Evolutionary conservation across 2,329 filamentous ascomycete species (phyloP).

Genomic region (Aureobasidium sp.): DNA sequence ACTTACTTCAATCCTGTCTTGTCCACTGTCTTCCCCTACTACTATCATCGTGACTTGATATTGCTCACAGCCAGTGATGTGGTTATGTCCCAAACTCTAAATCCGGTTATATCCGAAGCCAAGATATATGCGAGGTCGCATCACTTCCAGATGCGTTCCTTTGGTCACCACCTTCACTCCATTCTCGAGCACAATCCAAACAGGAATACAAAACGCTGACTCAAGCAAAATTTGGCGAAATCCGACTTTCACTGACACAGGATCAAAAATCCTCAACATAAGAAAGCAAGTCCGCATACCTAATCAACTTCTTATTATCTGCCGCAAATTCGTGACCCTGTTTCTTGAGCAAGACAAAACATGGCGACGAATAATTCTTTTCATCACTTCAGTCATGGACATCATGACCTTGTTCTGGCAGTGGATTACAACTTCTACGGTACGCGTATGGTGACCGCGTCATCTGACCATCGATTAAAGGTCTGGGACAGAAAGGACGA

Average conservation of each 20-base stretch:
- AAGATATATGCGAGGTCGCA: slow-evolving; percentile 1
- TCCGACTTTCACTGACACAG: no score
- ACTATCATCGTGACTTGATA: not conserved
- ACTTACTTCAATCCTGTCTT: not conserved
- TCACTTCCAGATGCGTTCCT: not conserved
- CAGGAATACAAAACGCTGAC: not conserved
- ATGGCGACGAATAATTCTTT: slow-evolving; percentile 38
- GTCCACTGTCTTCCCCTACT: not conserved
- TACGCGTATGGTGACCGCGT: slow-evolving; percentile 90
- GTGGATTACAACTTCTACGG: slow-evolving; percentile 94
- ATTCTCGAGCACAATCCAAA: not conserved
- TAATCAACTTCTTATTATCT: not conserved
- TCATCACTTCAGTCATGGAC: slow-evolving; percentile 74
- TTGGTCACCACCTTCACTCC: not conserved
- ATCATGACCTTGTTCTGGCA: slow-evolving; percentile 84
- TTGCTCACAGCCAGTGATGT: not conserved
- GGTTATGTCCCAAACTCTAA: not conserved
- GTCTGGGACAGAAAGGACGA: slow-evolving; percentile 86
- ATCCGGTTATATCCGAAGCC: slow-evolving; percentile 6
- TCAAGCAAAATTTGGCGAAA: no score
- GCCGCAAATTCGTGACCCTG: not conserved
- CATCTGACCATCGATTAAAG: slow-evolving; percentile 92
- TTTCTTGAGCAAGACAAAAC: not conserved
- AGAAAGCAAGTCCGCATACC: no score
- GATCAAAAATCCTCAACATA: not conserved